A percentile compares a stretch with the other conserved stretches of the same genome.
Evolutionary conservation across 495 filamentous ascomycete species (phyloP).

Genomic region (Neurospora tetraspora): DNA sequence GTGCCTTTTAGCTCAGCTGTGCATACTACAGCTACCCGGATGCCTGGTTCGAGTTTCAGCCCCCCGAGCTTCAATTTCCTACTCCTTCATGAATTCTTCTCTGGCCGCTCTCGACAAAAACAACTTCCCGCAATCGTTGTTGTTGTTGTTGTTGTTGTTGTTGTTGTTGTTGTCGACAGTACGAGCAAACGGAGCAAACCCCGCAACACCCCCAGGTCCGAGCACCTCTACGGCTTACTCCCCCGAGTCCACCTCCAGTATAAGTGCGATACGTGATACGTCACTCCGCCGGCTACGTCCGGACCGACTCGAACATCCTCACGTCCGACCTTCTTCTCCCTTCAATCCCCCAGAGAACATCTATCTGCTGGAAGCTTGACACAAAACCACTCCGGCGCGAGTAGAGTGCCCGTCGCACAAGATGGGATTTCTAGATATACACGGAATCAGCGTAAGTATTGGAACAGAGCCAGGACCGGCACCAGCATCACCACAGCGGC

Average conservation of each 20-base stretch:
- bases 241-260: background rate
- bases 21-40: background rate
- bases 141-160: background rate
- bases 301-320: background rate
- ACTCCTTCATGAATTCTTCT: background rate
- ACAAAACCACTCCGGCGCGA: background rate
- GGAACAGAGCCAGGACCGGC: background rate
- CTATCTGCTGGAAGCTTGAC: background rate
- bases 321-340: background rate
- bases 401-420: background rate
- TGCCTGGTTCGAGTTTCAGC: background rate
- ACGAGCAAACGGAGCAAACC: background rate
- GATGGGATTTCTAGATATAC: background rate
- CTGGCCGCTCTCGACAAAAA: background rate
- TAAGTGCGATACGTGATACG: background rate
- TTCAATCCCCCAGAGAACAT: background rate
- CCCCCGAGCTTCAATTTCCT: background rate
- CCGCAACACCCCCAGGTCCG: background rate
- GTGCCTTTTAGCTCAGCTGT: background rate
- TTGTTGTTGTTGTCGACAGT: background rate
- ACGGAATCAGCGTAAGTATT: background rate
- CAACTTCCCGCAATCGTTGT: background rate
- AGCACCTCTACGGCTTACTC: background rate
- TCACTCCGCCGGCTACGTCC: background rate
- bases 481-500: background rate